Percentiles rank a stretch among this genome's conserved stretches.
phyloP scores from a whole-genome alignment of 345 rosid genomes.

The Carallia pectinifolia region DNA sequence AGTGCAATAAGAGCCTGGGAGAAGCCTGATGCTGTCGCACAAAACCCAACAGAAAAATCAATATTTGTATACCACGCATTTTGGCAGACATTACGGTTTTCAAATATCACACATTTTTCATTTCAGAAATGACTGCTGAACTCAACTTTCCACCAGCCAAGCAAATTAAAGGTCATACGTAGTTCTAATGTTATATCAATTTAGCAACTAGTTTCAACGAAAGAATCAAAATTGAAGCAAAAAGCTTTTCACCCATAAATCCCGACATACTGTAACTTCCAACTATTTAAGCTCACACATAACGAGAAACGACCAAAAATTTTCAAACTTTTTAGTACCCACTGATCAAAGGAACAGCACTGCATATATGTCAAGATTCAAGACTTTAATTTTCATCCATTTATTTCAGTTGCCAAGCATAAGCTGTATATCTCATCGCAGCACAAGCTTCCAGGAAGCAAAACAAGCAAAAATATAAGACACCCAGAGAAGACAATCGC shows the following conservation, averaged over 20 bases:
- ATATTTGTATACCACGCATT: too few species aligned
- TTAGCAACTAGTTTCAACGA: neutral
- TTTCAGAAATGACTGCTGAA: neutral
- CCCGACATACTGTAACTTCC: neutral
- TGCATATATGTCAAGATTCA: neutral
- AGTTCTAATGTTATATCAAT: neutral
- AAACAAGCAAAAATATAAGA: neutral
- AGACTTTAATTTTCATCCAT: neutral
- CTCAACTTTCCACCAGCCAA: too few species aligned
- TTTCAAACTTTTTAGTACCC: neutral
- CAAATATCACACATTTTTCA: neutral
- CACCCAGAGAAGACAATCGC: neutral
- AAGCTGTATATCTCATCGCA: neutral
- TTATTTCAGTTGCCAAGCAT: constrained; percentile 4
- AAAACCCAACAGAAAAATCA: too few species aligned
- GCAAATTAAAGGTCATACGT: neutral
- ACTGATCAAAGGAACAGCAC: neutral
- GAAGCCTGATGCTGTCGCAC: too few species aligned
- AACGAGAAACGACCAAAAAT: neutral
- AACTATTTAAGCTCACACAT: neutral
- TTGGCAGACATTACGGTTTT: too few species aligned
- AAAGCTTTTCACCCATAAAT: neutral
- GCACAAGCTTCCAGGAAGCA: neutral
- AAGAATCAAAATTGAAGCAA: neutral
- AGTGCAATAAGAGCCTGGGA: neutral